Evolutionary conservation across 805 yeast species (phyloP), one percentile per base, ranked within the genome.

Genomic region (Myxozyma nipponensis): DNA sequence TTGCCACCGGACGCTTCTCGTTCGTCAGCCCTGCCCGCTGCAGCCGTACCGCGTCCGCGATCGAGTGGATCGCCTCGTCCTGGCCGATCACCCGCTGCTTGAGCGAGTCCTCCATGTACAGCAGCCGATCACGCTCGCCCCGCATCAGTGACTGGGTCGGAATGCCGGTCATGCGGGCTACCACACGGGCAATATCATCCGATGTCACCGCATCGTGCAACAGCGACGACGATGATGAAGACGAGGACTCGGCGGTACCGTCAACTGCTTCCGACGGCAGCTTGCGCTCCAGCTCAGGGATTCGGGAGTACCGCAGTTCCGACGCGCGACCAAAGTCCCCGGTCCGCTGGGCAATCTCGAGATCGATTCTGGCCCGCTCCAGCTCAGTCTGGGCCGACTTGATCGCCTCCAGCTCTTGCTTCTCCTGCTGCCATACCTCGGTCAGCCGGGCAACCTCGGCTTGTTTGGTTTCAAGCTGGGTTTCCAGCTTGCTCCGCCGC

Each of bases 11-110:
- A 54, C 97, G 78, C 68, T 86, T 86, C 57, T 89, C 96, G 66
- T 86, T 85, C 7, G 98, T 91, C 52, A 91, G 77, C 1, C 98
- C 98, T 0, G 98, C 98, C 63, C 98, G 79, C 66, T 93, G 98
- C 52, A 91, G 74, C 67, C 97, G 83, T 15, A 91, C 98, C 1
- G 98, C 96, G 67, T 90, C 95, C 0, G 96, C 77, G 44, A 91
- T 84, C 0, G 95, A 85, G 50, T 78, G 77, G 39, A 93, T 88
- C 0, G 98, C 98, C 63, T 88, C 95, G 63, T 91, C 96, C 69
- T 91, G 98, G 4, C 98, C 98, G 56, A 91, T 81, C 24, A 91
- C 97, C 54, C 87, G 81, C 55, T 77, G 77, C 62, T 80, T 81
- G 59, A 91, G 69, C 0, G 86, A 79, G 4, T 77, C 73, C 66